Conservation (phyloP, 106 monocot genomes). For the Hemerocallis citrina region DNA sequence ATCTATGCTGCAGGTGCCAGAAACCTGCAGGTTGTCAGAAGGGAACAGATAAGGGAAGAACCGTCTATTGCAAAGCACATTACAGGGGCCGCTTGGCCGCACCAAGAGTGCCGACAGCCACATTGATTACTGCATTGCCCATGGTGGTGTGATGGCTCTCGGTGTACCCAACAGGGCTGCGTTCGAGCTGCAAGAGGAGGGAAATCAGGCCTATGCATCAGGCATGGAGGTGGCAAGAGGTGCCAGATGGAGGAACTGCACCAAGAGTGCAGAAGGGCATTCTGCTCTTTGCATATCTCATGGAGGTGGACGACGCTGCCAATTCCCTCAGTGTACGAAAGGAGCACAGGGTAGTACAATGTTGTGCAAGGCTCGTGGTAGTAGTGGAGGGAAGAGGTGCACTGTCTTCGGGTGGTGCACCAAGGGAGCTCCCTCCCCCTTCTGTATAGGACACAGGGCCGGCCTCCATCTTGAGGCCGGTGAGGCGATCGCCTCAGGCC, state of each 20-base stretch:
- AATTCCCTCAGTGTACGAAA: slow-evolving; percentile 32
- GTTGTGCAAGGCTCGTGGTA: slow-evolving; percentile 67
- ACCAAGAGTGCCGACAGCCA: slow-evolving; percentile 72
- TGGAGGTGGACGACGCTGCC: slow-evolving; percentile 68
- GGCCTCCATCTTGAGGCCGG: too few relatives aligned
- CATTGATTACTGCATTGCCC: slow-evolving; percentile 58
- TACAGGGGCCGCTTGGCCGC: slow-evolving; percentile 68
- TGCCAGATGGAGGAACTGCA: slow-evolving; percentile 42
- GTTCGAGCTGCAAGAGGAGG: slow-evolving; percentile 41
- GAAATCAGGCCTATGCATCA: slow-evolving; percentile 54
- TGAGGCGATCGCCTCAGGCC: too few relatives aligned
- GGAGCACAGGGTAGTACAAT: slow-evolving; percentile 73
- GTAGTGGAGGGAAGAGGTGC: slow-evolving; percentile 71
- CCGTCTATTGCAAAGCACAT: slow-evolving; percentile 69
- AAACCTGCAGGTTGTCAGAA: slow-evolving; percentile 41
- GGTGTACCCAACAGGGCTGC: slow-evolving; percentile 49
- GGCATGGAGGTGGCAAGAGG: slow-evolving; percentile 71
- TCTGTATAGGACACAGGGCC: slow-evolving; percentile 68
- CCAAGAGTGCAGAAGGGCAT: slow-evolving; percentile 61
- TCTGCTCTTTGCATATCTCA: slow-evolving; percentile 62
- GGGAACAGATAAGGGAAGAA: slow-evolving; percentile 67
- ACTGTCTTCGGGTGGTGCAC: slow-evolving; percentile 25
- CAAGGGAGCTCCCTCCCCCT: slow-evolving; percentile 58
- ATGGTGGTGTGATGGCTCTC: slow-evolving; percentile 62
- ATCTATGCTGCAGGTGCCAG: slow-evolving; percentile 58